Evolutionary conservation across 2,329 filamentous ascomycete genomes (phyloP).

Genomic region (Penicillium sp.): DNA sequence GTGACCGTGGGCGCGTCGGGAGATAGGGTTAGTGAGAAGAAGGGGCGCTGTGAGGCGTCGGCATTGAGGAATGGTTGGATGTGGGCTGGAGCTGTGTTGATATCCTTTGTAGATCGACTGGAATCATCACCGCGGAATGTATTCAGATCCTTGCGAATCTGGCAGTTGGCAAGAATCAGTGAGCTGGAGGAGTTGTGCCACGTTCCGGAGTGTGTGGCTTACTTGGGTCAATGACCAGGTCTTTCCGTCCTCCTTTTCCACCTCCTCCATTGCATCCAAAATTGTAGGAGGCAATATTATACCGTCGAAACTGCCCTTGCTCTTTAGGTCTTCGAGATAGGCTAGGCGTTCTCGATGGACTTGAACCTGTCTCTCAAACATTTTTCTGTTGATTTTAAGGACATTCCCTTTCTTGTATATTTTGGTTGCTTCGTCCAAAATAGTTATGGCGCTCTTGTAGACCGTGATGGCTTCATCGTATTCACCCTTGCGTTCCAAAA

Average conservation of each 20-base stretch:
- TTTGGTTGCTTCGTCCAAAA: conserved; percentile 4
- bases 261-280: conserved; percentile 10
- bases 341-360: conserved; percentile 16
- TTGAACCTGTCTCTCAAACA: conserved; percentile 19
- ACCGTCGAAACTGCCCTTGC: conserved; percentile 11
- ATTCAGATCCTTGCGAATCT: conserved; percentile 7
- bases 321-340: conserved; percentile 11
- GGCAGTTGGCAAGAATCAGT: not conserved
- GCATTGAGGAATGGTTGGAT: not conserved
- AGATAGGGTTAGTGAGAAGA: not conserved
- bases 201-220: not conserved
- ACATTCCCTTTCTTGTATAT: conserved; percentile 14
- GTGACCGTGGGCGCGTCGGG: conserved; percentile 1
- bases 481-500: conserved; percentile 13
- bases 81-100: not conserved
- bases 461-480: conserved; percentile 14
- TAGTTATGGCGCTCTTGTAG: conserved; percentile 10
- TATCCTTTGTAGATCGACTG: not conserved
- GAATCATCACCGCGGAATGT: not conserved
- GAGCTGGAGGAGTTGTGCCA: no score
- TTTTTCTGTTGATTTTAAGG: conserved; percentile 16
- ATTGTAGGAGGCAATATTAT: conserved; percentile 13
- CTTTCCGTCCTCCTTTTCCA: conserved; percentile 3
- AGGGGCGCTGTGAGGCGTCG: not conserved
- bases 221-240: conserved; percentile 13